Percentiles rank a stretch among this genome's conserved stretches.
phyloP scores from a whole-genome alignment of 176 grass and related monocot genomes.

The Melocanna baccifera region DNA sequence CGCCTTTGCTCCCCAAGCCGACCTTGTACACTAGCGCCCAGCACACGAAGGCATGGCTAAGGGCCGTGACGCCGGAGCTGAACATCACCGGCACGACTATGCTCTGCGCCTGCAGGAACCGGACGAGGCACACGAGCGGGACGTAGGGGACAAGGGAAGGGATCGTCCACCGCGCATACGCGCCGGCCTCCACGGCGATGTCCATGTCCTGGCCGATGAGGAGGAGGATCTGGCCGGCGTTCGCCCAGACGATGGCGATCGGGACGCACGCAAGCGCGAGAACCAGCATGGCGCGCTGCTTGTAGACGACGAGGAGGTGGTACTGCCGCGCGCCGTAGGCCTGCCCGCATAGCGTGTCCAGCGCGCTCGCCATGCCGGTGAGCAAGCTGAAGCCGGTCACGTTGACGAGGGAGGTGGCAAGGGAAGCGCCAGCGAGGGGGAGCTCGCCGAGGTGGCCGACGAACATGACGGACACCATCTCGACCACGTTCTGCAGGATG shows the following conservation, averaged over 20 bases:
- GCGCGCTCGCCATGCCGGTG: slow-evolving; percentile 28
- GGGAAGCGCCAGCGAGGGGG: slow-evolving; percentile 52
- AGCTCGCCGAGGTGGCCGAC: slow-evolving; percentile 62
- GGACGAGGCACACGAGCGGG: slow-evolving; percentile 56
- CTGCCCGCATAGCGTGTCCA: slow-evolving; percentile 62
- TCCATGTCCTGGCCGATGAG: slow-evolving; percentile 45
- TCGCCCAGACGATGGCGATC: slow-evolving; percentile 37
- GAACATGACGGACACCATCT: slow-evolving; percentile 56
- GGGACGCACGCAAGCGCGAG: slow-evolving; percentile 39
- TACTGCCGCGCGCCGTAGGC: slow-evolving; percentile 53
- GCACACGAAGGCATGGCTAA: slow-evolving; percentile 12
- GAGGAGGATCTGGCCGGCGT: slow-evolving; percentile 38
- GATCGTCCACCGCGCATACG: slow-evolving; percentile 57
- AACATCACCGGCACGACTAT: slow-evolving; percentile 31
- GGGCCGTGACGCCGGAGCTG: slow-evolving; percentile 21
- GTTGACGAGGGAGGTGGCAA: slow-evolving; percentile 51
- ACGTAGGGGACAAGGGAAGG: slow-evolving; percentile 59
- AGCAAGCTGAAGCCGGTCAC: slow-evolving; percentile 55
- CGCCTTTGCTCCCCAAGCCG: slow-evolving; percentile 36
- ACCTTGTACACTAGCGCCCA: slow-evolving; percentile 31
- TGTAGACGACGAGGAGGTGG: slow-evolving; percentile 33
- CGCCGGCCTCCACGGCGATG: slow-evolving; percentile 65
- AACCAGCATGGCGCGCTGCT: slow-evolving; percentile 36
- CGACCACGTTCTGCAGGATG: slow-evolving; percentile 46
- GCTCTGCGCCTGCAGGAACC: slow-evolving; percentile 47